These are phyloP conservation scores for Taxillus chinensis DNA, from an alignment of 164 flowering plant species.

Conservation along the genomic window DNA sequence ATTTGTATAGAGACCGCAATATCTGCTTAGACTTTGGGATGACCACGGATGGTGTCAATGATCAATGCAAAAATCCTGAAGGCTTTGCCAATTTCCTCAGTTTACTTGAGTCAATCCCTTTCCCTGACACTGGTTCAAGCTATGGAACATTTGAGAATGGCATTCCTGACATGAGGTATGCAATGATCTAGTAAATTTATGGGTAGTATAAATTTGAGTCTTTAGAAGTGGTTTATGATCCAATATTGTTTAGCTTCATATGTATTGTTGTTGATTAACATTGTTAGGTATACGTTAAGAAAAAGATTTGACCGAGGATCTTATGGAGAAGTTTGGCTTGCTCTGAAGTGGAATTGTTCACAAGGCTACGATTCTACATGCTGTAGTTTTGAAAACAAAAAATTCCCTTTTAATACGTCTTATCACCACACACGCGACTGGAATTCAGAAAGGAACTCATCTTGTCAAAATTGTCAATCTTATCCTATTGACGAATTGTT, in stretches of 20 bases:
- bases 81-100: conserved; percentile 62
- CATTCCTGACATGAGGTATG: conserved; percentile 44
- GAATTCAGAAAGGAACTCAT: conserved; percentile 20
- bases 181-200: conserved; percentile 1
- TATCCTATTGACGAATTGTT: conserved; percentile 32
- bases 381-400: conserved; percentile 17
- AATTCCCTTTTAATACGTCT: conserved; percentile 12
- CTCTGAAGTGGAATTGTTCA: conserved; percentile 75
- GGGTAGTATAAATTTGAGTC: neutral
- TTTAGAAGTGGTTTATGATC: neutral
- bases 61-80: conserved; percentile 66
- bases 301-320: conserved; percentile 90
- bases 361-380: conserved; percentile 24
- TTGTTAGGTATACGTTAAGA: conserved; percentile 58
- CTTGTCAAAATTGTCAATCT: conserved; percentile 19
- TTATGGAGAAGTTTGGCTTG: conserved; percentile 98
- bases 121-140: conserved; percentile 36
- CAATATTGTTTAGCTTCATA: neutral
- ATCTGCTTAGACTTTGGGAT: conserved; percentile 47
- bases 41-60: conserved; percentile 32
- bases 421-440: conserved; percentile 13
- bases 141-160: conserved; percentile 35
- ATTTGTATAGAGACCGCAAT: conserved; percentile 38
- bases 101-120: conserved; percentile 78
- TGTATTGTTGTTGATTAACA: neutral